Base-by-base conservation (phyloP, 345 rosid species). In the Geranium rotundifolium region DNA sequence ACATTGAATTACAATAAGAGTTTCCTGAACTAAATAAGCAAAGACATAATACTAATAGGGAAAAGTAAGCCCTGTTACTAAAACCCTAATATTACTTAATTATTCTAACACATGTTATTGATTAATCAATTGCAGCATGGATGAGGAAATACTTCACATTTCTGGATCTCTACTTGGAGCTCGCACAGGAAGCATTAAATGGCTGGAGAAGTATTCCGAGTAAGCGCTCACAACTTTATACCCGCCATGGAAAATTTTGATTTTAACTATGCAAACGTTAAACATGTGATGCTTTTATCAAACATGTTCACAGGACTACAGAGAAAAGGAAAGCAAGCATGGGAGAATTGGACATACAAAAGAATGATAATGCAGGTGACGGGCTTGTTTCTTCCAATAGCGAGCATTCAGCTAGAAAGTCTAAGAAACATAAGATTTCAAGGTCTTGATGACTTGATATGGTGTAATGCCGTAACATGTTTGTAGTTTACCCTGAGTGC, bases 61-160 rank as follows among this genome's bases (percentile, higher is more conserved):
- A n/a, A n/a, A n/a, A n/a, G n/a, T n/a, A n/a, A n/a, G n/a, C n/a
- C n/a, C n/a, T n/a, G n/a, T n/a, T n/a, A n/a, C n/a, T n/a, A n/a
- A n/a, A n/a, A n/a, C n/a, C n/a, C n/a, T n/a, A n/a, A n/a, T n/a
- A n/a, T n/a, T n/a, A n/a, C n/a, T n/a, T n/a, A n/a, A n/a, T n/a
- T n/a, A n/a, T n/a, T n/a, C n/a, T n/a, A 55, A 18, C 13, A 19
- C 17, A 62, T 29, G n/a, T 59, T 49, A 18, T 54, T 57, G 56
- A 30, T 67, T 61, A n/a, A 54, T 52, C 57, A 46, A 63, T 66
- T 79, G 81, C 84, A 89, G 91, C 76, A 75, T 85, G 61, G 88
- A 89, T 71, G 84, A 84, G 71, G 95, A 91, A 75, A 81, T 79
- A 30, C 69, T 85, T 71, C 89, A 82, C 73, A 84, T 87, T 66